Evolutionary conservation across 352 stramenopile species (phyloP), one percentile per base, ranked within the genome.

Genomic region (Pseudoperonospora humuli): DNA sequence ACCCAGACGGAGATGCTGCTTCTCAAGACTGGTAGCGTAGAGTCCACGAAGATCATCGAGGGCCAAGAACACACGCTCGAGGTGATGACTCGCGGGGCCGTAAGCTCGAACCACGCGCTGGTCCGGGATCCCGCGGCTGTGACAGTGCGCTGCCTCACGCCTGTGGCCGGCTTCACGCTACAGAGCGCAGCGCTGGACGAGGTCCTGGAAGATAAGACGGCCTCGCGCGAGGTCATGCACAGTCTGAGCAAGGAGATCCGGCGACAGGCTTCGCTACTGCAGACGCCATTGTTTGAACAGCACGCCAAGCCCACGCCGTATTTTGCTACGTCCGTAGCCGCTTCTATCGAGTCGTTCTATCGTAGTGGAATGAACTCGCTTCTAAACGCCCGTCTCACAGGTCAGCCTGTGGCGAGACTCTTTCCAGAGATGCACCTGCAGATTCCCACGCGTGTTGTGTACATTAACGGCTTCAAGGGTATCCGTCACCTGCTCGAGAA

Each of bases 381-480:
- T 28, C 56, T 97, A 11, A 97, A 96, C 64, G 76, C 84, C 15
- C 73, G 86, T 7, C 60, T 93, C 28, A 92, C 76, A 14, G 79
- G 80, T 3, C 71, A 92, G 52, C 70, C 79, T 14, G 71, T 85
- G 14, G 71, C 67, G 21, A 82, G 68, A 21, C 65, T 96, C 13
- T 97, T 97, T 58, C 89, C 89, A 3, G 93, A 97, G 61, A 97
- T 97, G 89, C 76, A 90, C 52, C 74, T 96, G 57, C 89, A 97
- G 67, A 90, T 97, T 49, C 89, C 89, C 3, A 95, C 80, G 52
- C 84, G 89, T 47, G 70, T 97, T 17, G 59, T 91, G 9, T 97
- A 97, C 62, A 96, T 96, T 54, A 95, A 93, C 57, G 88, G 88
- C 39, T 96, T 97, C 68, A 97, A 97, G 70, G 76, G 79, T 26